Percentiles rank a stretch among this genome's conserved stretches.
These are phyloP conservation scores for Lentinula novae-zelandiae DNA, from an alignment of 1,284 basidiomycete genomes.

Conservation along the genomic window DNA sequence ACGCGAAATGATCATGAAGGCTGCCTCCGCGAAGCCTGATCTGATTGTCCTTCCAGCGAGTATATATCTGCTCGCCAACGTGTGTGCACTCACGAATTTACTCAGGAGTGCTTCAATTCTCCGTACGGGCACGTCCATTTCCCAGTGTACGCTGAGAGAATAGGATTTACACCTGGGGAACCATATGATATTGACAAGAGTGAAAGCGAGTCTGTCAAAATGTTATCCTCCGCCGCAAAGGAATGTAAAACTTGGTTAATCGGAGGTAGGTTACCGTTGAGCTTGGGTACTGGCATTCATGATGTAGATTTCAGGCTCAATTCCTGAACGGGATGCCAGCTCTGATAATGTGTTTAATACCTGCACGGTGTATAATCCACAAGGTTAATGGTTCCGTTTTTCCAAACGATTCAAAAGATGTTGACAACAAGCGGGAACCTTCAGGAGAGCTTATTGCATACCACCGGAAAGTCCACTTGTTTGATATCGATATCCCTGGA, in stretches of 20 bases:
- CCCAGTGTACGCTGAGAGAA: slow-evolving; percentile 80
- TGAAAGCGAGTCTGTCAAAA: slow-evolving; percentile 75
- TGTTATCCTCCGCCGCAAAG: slow-evolving; percentile 82
- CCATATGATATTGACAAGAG: slow-evolving; percentile 57
- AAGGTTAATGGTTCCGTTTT: slow-evolving; percentile 48
- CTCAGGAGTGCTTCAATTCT: slow-evolving; percentile 95
- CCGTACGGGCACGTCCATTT: slow-evolving; percentile 91
- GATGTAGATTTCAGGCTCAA: slow-evolving; percentile 60
- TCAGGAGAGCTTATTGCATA: slow-evolving; percentile 81
- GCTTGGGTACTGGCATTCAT: neutral
- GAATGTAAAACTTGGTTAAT: slow-evolving; percentile 85
- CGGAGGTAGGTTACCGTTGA: slow-evolving; percentile 61
- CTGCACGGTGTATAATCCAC: slow-evolving; percentile 84
- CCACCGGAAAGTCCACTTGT: slow-evolving; percentile 95
- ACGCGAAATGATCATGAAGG: slow-evolving; percentile 71
- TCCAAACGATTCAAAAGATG: slow-evolving; percentile 2
- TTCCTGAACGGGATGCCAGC: slow-evolving; percentile 73
- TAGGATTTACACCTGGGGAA: slow-evolving; percentile 56
- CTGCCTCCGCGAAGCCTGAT: slow-evolving; percentile 67
- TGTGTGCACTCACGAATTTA: neutral
- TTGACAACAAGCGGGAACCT: neutral
- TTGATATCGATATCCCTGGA: slow-evolving; percentile 98
- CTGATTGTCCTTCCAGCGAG: slow-evolving; percentile 86
- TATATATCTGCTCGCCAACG: slow-evolving; percentile 4
- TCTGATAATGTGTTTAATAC: slow-evolving; percentile 88